These are phyloP conservation scores for Ramaria sp. DNA, from an alignment of 768 basidiomycete genomes.

Conservation along the genomic window DNA sequence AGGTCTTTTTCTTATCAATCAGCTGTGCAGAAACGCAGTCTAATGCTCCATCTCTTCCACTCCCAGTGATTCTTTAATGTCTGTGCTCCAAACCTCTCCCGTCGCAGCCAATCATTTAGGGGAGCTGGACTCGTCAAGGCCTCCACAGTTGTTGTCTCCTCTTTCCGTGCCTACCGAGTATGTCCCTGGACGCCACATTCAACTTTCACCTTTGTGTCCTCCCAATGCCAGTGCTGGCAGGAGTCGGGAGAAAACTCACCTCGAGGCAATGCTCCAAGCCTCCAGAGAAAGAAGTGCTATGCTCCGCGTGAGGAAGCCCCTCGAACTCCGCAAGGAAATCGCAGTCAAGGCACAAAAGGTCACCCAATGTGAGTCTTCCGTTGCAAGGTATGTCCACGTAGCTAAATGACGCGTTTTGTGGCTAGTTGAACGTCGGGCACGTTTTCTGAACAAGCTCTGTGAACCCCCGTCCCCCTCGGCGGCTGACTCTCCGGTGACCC, in stretches of 20 bases:
- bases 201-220: conserved; percentile 27
- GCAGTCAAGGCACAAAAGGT: conserved; percentile 60
- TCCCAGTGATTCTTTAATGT: conserved; percentile 31
- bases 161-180: conserved; percentile 37
- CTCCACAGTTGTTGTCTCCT: conserved; percentile 17
- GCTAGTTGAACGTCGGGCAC: conserved; percentile 62
- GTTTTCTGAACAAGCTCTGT: conserved; percentile 63
- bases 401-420: background rate
- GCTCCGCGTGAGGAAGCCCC: conserved; percentile 33
- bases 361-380: conserved; percentile 50
- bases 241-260: conserved; percentile 52
- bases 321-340: conserved; percentile 64
- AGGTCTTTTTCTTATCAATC: too few relatives aligned
- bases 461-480: conserved; percentile 57
- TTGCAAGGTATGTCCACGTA: background rate
- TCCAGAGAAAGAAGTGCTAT: conserved; percentile 44
- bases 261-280: conserved; percentile 51
- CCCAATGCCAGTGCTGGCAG: conserved; percentile 29
- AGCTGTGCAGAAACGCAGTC: too few relatives aligned
- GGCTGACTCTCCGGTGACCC: conserved; percentile 46
- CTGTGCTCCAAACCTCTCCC: background rate
- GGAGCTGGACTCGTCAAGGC: conserved; percentile 50
- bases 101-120: conserved; percentile 10
- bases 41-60: conserved; percentile 62
- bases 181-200: conserved; percentile 54